These are phyloP conservation scores for Fusarium pseudoanthophilum DNA, from an alignment of 2,329 filamentous ascomycete species.

Conservation along the genomic window DNA sequence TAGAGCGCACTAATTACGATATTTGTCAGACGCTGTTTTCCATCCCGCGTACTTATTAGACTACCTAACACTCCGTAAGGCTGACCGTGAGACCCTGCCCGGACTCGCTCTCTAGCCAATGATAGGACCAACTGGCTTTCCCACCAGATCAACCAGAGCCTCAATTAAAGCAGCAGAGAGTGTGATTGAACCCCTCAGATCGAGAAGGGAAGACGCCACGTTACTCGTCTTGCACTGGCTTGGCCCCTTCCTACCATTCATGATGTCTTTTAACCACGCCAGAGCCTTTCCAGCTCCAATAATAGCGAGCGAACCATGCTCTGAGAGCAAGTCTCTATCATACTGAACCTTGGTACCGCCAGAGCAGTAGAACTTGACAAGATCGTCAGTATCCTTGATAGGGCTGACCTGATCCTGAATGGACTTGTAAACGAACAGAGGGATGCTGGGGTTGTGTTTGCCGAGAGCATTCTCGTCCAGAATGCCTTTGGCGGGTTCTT, in stretches of 20 bases:
- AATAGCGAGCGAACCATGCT: background rate
- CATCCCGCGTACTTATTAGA: fast-evolving
- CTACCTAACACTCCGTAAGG: background rate
- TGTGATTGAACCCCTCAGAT: background rate
- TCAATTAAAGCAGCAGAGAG: background rate
- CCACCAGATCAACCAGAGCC: background rate
- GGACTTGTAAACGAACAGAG: background rate
- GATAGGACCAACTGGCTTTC: background rate
- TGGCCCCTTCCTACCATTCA: background rate
- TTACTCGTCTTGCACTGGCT: background rate
- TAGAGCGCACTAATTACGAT: background rate
- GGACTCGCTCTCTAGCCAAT: background rate
- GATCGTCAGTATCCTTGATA: background rate
- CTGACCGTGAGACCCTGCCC: background rate
- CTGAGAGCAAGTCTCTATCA: background rate
- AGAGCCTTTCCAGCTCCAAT: background rate
- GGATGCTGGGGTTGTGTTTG: background rate
- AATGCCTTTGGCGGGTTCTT: background rate
- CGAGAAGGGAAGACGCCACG: background rate
- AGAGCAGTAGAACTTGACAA: background rate
- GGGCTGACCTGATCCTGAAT: background rate
- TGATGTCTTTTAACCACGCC: background rate
- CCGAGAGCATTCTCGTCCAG: background rate
- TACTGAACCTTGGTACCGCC: background rate
- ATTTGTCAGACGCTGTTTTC: fast-evolving